Base-by-base conservation (phyloP, 2,329 filamentous ascomycete genomes). In the Colletotrichum musicola region DNA sequence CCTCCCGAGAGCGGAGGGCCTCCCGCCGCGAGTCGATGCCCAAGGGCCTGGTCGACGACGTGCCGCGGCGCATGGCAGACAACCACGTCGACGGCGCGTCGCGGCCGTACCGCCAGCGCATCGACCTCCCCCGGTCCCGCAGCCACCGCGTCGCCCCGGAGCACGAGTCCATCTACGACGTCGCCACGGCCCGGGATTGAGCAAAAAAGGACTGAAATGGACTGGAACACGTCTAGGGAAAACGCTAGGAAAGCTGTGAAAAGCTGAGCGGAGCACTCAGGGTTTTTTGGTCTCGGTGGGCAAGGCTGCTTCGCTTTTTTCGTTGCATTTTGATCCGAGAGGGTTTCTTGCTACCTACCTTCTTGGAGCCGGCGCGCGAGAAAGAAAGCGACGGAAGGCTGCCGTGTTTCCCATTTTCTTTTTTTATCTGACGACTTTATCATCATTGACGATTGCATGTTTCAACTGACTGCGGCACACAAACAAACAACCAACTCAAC, bases 161-260 rank as follows among this genome's bases (percentile, higher is more conserved):
- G 22, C 58, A 49, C 51, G 65, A 68, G 54, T 68, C 65, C 14
- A 65, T 68, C 22, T 61, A 68, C 62, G 65, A 68, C 62, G 44
- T 68, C 35, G 65, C 65, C 16, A 68, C 62, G 30, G 65, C 65
- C 49, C 64, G 50, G 12, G 65, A 68, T 10, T 68, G 65, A 68
- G 5, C 7, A 2, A 13, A 12, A n/a, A 18, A 10, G 20, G 27
- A 25, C 22, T 25, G 25, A 30, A 49, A 54, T 27, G 25, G 64
- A 57, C 51, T 64, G 54, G 50, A 42, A 54, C 20, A 61, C 20
- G 58, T 59, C 47, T 50, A 40, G 55, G 27, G 40, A 35, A 35
- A 10, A 10, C 22, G 30, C 30, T 35, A 25, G 30, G 30, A 35
- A 35, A 35, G 30, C 30, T 35, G 30, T 35, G 30, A 16, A 18